Evolutionary conservation across 2,329 filamentous ascomycete species (phyloP), one percentile per base, ranked within the genome.

Genomic region (Juglanconis sp.): DNA sequence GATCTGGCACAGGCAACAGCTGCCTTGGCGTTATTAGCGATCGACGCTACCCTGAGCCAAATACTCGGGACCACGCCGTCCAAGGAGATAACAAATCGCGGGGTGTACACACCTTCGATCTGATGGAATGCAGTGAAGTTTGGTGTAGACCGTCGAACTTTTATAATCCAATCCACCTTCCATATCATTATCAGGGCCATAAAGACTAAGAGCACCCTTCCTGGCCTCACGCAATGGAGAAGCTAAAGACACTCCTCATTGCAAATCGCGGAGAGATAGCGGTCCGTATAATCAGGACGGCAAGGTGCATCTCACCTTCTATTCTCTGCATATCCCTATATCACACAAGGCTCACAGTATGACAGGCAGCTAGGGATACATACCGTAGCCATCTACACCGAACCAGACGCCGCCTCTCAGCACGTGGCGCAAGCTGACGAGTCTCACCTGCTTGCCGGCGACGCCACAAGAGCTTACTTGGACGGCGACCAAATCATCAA

Each of bases 251-350:
- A 11, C 65, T 87, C 17, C 70, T 87, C 11, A 77, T 87, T 52
- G 83, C 84, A 9, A 87, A 87, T 68, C 75, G 84, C 50, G 84
- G 83, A 51, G 83, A 86, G 67, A 86, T 86, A 56, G 81, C 82
- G 3, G 74, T 76, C 36, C 77, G 83, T 35, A 79, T 84, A 58
- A 77, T 79, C 67, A 77, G 71, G 67, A 79, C 81, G 79, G 60
- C 60, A 7, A 62, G 56, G 60, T 40, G 38, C 47, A 50, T 53
- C 8, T 9, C 2, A 13, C 48, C 11, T 51, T 9, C 32, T n/a
- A 8, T 17, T 9, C 5, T 35, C 3, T 38, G 65, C 32, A 17
- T 49, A 56, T 24, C 24, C 24, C 24, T 24, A 15, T 36, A 32
- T 31, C 72, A 71, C 6, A 8, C 50, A 38, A 53, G 5, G 24